Evolutionary conservation across 2,329 filamentous ascomycete genomes (phyloP), one percentile per base, ranked within the genome.

Genomic region (Aureobasidium leucospermi): DNA sequence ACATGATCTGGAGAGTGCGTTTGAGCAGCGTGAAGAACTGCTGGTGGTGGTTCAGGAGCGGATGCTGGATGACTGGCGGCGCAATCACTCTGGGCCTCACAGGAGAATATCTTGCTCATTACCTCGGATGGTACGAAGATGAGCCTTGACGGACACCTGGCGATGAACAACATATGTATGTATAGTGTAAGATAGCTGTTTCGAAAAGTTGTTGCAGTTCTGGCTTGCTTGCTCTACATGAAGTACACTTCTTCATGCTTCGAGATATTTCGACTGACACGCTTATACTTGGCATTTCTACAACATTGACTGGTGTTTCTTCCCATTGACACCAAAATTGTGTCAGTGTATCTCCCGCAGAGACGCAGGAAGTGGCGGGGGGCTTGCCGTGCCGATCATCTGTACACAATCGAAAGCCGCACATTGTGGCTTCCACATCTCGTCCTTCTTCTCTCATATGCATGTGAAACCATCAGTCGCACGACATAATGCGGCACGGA

Each of bases 31-130:
- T 83, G 51, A 73, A 74, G 63, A 78, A 82, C 65, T 85, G 83
- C 65, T 85, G 82, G 81, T 83, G 80, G 77, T 86, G 83, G 83
- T 86, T 86, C 66, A 81, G 76, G 60, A 81, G 83, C 59, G 83
- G 83, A 4, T 82, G 81, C 41, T 82, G 81, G 76, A 74, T 85
- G 61, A 85, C 83, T 16, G 83, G 83, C 23, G 82, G 83, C 16
- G 80, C 76, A 1, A 83, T 86, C 58, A 75, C 79, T 15, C 59
- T 81, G 34, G 83, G 83, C 3, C 68, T 85, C 62, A 66, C 78
- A 38, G 77, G 76, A 11, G 83, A 86, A 61, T 86, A 85, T 68
- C 34, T 67, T 16, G 51, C 45, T n/a, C 53, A 58, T 13, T 57
- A 61, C 23, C 39, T 58, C 13, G 59, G 46, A 36, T 57, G 49